phyloP scores from a whole-genome alignment of 176 grass and related monocot genomes.

The Triticum timopheevii region DNA sequence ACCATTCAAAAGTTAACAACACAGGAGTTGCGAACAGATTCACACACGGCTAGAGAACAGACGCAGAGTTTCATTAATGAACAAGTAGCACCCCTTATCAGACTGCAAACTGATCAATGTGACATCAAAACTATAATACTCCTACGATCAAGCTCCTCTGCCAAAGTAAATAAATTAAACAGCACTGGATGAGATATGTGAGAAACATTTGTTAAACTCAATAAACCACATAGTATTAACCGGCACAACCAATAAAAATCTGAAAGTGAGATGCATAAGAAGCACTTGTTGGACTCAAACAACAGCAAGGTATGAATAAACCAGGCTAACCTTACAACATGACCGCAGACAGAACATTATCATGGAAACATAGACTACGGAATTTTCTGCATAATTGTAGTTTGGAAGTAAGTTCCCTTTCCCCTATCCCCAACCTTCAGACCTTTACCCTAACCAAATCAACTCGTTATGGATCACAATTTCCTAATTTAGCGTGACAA shows the following conservation, averaged over 20 bases:
- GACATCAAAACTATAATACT: conserved; percentile 3
- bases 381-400: not conserved
- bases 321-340: not conserved
- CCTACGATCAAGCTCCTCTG: not conserved
- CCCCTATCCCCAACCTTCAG: not conserved
- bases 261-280: not conserved
- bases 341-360: not conserved
- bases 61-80: not conserved
- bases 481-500: not conserved
- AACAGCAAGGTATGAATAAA: not conserved
- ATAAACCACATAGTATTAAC: not conserved
- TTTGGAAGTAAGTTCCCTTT: not conserved
- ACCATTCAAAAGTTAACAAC: not conserved
- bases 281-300: not conserved
- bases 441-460: not conserved
- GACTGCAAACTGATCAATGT: not conserved
- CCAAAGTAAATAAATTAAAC: conserved; percentile 19
- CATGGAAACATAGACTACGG: not conserved
- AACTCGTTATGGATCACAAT: not conserved
- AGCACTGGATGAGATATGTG: not conserved
- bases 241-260: not conserved
- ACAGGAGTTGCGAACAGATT: not conserved
- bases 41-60: not conserved
- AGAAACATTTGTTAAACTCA: not conserved
- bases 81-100: not conserved